phyloP scores from a whole-genome alignment of 2,329 filamentous ascomycete species.

The Microcera coccophila region DNA sequence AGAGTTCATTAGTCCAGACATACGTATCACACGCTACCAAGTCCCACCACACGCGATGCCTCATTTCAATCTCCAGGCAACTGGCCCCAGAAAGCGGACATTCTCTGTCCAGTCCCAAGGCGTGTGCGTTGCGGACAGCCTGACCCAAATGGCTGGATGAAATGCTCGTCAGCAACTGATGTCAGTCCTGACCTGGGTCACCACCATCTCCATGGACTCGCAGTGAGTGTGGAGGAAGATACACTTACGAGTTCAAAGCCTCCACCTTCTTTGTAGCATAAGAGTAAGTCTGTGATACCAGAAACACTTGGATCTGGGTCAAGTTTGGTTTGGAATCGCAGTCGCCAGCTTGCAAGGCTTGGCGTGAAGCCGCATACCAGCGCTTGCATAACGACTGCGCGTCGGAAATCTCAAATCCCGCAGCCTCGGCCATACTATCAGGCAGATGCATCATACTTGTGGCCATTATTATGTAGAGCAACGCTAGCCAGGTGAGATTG shows the following conservation, averaged over 20 bases:
- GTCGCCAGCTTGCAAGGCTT: neutral
- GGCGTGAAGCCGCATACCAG: neutral
- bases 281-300: neutral
- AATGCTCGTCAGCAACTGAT: too few relatives aligned
- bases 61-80: neutral
- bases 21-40: neutral
- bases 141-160: neutral
- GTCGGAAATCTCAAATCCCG: neutral
- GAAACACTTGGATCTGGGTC: slow-evolving; percentile 1
- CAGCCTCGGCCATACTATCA: neutral
- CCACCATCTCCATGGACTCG: too few relatives aligned
- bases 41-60: slow-evolving; percentile 1
- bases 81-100: neutral
- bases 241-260: neutral
- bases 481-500: neutral
- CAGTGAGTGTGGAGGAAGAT: neutral
- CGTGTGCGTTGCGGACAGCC: neutral
- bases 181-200: too few relatives aligned
- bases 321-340: neutral
- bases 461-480: neutral
- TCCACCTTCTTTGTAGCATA: neutral
- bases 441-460: neutral
- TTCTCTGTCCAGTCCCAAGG: neutral
- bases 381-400: neutral
- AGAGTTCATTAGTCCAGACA: neutral